phyloP scores from a whole-genome alignment of 2,329 filamentous ascomycete genomes.

The Monosporascus ibericus region DNA sequence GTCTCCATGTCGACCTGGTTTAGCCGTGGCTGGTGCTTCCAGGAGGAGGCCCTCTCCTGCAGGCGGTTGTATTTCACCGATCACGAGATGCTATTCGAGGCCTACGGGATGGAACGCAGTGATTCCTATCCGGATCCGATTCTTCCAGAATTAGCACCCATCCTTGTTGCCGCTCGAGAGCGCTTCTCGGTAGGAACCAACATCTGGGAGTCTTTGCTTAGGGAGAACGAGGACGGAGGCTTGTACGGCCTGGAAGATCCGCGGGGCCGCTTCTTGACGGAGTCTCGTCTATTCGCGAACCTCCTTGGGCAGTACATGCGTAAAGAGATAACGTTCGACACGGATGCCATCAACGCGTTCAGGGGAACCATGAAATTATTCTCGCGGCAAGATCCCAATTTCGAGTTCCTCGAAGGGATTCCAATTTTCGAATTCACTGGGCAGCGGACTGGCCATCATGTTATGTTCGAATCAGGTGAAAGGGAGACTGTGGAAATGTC shows the following conservation, averaged over 20 bases:
- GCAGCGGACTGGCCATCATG: too few species aligned
- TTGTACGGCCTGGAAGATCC: background rate
- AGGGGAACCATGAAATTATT: background rate
- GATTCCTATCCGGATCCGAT: slow-evolving; percentile 2
- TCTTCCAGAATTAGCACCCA: too few species aligned
- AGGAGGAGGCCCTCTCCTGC: slow-evolving; percentile 1
- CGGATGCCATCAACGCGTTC: background rate
- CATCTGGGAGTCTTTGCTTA: background rate
- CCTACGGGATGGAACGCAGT: background rate
- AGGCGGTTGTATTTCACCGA: slow-evolving; percentile 4
- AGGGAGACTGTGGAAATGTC: too few species aligned
- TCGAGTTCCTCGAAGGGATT: background rate
- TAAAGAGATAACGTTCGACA: background rate
- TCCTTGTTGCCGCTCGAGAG: too few species aligned
- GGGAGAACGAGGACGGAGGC: background rate
- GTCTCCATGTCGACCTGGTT: slow-evolving; percentile 1
- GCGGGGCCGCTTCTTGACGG: background rate
- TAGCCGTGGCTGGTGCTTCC: slow-evolving; percentile 7
- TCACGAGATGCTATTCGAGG: background rate
- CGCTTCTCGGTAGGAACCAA: too few species aligned
- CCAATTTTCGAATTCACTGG: background rate
- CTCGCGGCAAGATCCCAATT: background rate
- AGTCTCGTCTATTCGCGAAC: too few species aligned
- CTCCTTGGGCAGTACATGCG: background rate
- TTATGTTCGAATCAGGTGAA: too few species aligned